These are phyloP conservation scores for Leucosporidium yakuticum DNA, from an alignment of 768 basidiomycete species.

Conservation along the genomic window DNA sequence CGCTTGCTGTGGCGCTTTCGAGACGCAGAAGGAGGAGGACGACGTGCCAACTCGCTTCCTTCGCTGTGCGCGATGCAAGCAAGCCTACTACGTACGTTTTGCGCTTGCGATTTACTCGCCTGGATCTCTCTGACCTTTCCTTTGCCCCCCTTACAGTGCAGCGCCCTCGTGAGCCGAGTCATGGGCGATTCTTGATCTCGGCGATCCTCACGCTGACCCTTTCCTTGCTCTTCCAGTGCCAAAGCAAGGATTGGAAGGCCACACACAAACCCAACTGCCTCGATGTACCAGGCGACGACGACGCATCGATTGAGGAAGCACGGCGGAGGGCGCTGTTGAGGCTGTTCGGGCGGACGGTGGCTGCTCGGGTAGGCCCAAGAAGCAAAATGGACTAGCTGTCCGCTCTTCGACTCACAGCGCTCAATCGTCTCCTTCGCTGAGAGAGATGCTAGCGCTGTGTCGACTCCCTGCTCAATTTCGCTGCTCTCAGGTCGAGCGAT, in stretches of 20 bases:
- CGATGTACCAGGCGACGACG: neutral
- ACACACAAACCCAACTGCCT: neutral
- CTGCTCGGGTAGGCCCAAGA: neutral
- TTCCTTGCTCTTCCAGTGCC: neutral
- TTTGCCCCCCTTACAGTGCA: neutral
- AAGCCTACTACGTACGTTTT: neutral
- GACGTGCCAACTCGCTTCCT: neutral
- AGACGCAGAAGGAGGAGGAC: neutral
- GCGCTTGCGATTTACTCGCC: neutral
- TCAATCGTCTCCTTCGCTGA: too few species aligned
- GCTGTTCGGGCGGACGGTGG: neutral
- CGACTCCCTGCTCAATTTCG: too few species aligned
- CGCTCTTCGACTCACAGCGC: too few species aligned
- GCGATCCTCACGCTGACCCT: neutral
- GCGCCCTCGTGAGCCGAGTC: neutral
- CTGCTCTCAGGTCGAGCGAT: too few species aligned
- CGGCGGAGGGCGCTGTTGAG: neutral
- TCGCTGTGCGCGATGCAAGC: slow-evolving; percentile 4
- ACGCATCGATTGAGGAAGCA: slow-evolving; percentile 1
- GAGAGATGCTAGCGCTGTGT: too few species aligned
- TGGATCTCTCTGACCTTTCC: neutral
- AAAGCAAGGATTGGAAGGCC: slow-evolving; percentile 1
- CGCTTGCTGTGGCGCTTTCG: neutral
- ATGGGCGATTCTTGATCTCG: neutral
- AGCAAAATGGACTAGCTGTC: slow-evolving; percentile 4